These are phyloP conservation scores for Cinnamomum micranthum DNA, from an alignment of 164 flowering plant genomes.

Conservation along the genomic window DNA sequence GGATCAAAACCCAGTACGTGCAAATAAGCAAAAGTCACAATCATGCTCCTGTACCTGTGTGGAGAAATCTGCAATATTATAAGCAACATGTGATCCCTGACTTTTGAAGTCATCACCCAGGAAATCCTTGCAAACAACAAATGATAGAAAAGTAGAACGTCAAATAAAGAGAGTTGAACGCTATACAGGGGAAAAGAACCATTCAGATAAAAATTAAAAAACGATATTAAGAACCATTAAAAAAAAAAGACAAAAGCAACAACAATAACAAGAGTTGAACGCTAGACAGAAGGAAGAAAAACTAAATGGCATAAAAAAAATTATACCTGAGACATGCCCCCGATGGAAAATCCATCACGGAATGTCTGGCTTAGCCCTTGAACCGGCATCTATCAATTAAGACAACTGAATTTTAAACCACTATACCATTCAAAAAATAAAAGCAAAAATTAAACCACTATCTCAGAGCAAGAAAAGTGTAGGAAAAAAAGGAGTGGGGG, in stretches of 20 bases:
- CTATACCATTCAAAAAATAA: not conserved
- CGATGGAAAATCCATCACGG: conserved; percentile 89
- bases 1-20: no score
- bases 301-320: not conserved
- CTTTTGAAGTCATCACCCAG: conserved; percentile 96
- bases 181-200: not conserved
- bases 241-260: not conserved
- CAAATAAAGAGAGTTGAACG: not conserved
- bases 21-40: not conserved
- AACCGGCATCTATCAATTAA: conserved; percentile 55
- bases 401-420: not conserved
- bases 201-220: not conserved
- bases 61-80: conserved; percentile 79
- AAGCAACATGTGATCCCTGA: conserved; percentile 97
- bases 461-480: not conserved
- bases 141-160: not conserved
- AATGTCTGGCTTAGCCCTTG: conserved; percentile 86
- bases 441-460: not conserved
- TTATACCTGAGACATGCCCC: conserved; percentile 97
- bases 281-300: no score
- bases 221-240: not conserved
- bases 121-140: conserved; percentile 53
- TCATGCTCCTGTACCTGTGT: conserved; percentile 55
- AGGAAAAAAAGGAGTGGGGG: not conserved
- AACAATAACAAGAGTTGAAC: no score